Conservation (phyloP, 2,329 filamentous ascomycete species). For the Botrytis medusae region DNA sequence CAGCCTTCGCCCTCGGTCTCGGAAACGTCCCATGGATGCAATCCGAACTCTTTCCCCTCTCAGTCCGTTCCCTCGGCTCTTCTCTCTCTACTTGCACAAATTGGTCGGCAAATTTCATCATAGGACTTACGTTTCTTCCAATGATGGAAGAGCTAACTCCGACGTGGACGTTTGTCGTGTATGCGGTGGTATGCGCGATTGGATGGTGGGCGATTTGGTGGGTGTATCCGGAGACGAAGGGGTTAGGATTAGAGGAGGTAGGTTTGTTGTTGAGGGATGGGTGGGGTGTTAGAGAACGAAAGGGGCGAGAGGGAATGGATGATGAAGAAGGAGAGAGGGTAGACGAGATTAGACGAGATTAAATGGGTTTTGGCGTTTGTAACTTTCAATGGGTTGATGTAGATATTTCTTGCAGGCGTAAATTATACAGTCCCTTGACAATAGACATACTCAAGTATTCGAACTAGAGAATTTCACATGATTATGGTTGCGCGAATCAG, state of each 20-base stretch:
- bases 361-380: not conserved
- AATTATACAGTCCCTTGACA: not conserved
- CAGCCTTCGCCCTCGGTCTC: constrained; percentile 80
- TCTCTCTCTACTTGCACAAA: constrained; percentile 77
- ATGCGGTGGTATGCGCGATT: constrained; percentile 66
- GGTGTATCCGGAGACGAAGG: constrained; percentile 85
- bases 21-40: constrained; percentile 97
- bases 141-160: constrained; percentile 78
- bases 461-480: too few relatives aligned
- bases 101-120: constrained; percentile 83
- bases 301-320: constrained; percentile 40
- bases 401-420: not conserved
- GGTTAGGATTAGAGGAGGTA: constrained; percentile 78
- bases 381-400: not conserved
- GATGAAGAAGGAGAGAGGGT: not conserved
- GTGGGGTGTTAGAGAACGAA: constrained; percentile 64
- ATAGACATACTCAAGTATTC: not conserved
- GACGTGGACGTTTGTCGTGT: constrained; percentile 76
- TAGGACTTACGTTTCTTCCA: constrained; percentile 84
- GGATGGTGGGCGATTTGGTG: constrained; percentile 69
- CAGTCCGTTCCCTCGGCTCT: constrained; percentile 70
- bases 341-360: not conserved
- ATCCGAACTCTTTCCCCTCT: constrained; percentile 82
- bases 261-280: constrained; percentile 67
- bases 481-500: not conserved